Evolutionary conservation across 2,329 filamentous ascomycete genomes (phyloP).

Genomic region (Passalora sequoiae): DNA sequence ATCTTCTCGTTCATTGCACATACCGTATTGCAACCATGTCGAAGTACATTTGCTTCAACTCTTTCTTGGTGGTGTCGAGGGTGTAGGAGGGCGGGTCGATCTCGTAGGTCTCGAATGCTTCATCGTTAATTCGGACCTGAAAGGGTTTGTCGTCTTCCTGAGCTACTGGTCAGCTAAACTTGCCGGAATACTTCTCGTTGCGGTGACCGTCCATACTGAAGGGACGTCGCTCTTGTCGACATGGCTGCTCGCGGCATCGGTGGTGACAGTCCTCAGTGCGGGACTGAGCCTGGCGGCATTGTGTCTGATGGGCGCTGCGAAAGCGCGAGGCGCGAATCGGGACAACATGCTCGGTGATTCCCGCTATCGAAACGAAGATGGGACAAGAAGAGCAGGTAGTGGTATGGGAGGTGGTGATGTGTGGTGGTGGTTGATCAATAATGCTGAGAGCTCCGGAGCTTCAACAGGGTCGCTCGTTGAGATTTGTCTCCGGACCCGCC

Average conservation of each 20-base stretch:
- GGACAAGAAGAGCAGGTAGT: constrained; percentile 5
- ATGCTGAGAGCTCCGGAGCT: neutral
- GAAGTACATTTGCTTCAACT: constrained; percentile 98
- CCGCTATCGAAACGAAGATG: neutral
- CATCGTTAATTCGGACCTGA: constrained; percentile 85
- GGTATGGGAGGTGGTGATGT: constrained; percentile 5
- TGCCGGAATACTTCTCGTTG: neutral
- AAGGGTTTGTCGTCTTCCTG: constrained; percentile 94
- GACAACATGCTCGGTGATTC: constrained; percentile 32
- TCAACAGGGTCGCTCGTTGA: neutral
- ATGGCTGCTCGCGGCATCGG: constrained; percentile 87
- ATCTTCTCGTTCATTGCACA: constrained; percentile 30
- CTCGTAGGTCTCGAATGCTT: constrained; percentile 99
- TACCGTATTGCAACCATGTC: constrained; percentile 96
- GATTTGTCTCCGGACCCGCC: neutral
- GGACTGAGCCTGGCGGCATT: constrained; percentile 32
- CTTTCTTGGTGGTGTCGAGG: constrained; percentile 89
- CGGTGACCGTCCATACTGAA: constrained; percentile 46
- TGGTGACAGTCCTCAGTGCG: constrained; percentile 73
- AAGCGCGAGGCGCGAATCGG: constrained; percentile 34
- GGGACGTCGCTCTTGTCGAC: constrained; percentile 72
- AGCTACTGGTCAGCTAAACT: constrained; percentile 11
- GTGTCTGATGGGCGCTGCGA: constrained; percentile 30
- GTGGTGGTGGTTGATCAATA: neutral
- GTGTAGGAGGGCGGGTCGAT: constrained; percentile 93